phyloP scores from a whole-genome alignment of 164 flowering plant species.

The Liriodendron chinense region DNA sequence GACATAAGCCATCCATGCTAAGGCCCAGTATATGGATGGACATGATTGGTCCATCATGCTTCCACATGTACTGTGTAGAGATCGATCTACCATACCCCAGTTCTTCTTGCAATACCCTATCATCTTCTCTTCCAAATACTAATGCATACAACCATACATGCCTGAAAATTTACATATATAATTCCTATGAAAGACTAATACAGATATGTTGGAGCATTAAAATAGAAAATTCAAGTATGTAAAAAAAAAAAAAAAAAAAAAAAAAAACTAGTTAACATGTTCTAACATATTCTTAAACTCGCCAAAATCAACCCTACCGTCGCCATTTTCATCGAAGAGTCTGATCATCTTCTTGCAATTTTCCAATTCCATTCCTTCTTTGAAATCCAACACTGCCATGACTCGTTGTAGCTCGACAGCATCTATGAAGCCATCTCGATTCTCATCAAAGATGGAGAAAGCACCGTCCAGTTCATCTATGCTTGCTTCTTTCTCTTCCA shows the following conservation, averaged over 20 bases:
- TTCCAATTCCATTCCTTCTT: slow-evolving; percentile 13
- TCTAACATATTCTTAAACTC: slow-evolving; percentile 14
- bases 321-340: slow-evolving; percentile 11
- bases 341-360: slow-evolving; percentile 15
- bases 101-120: too few species aligned
- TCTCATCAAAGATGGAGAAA: slow-evolving; percentile 16
- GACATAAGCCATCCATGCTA: too few species aligned
- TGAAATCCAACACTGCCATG: slow-evolving; percentile 5
- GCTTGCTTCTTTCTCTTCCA: slow-evolving; percentile 19
- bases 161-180: too few species aligned
- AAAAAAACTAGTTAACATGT: not conserved
- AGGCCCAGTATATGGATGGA: too few species aligned
- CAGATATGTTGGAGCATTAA: not conserved
- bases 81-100: too few species aligned
- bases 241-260: too few species aligned
- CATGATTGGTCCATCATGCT: too few species aligned
- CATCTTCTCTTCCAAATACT: too few species aligned
- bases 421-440: slow-evolving; percentile 18
- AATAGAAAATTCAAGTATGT: not conserved
- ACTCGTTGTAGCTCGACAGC: slow-evolving; percentile 10
- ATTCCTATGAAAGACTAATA: not conserved
- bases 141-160: too few species aligned
- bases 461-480: slow-evolving; percentile 16
- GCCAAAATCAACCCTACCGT: slow-evolving; percentile 10
- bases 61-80: too few species aligned